Base-by-base conservation (phyloP, 768 basidiomycete species). In the Amanita jacksonii region DNA sequence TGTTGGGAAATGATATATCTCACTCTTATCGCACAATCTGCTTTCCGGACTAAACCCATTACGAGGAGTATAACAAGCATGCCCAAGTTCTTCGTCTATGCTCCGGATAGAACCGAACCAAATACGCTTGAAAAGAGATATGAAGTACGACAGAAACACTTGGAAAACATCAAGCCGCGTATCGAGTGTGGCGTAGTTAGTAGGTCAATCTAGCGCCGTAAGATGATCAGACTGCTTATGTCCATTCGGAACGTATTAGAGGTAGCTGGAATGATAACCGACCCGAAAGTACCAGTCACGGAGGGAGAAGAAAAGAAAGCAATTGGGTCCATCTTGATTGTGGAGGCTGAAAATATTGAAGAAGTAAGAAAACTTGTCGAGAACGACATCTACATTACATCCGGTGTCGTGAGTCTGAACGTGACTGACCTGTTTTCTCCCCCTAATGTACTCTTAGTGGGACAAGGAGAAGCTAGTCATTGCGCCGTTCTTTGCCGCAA, bases 301-400 rank as follows among this genome's bases (percentile, higher is more conserved):
- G 59, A 57, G 6, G 53, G 54, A 1, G 59, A 54, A 10, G 53
- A 65, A 27, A 66, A 59, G 54, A 70, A 69, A 48, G 61, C 75
- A 35, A 58, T 70, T 15, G 79, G 75, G 20, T 81, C 78, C 0
- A 48, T 69, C 34, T 47, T 81, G 24, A 62, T 81, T 25, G 62
- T 67, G 40, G 67, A 77, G 52, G 72, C 72, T 1, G 68, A 71
- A 45, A 73, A 62, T n/a, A 49, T 77, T 31, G 73, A 71, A 25
- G 64, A 65, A 28, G 66, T 57, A 16, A 60, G 50, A 41, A 46
- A 50, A 27, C 22, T 65, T 32, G 48, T 68, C 12, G 57, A 65
- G 45, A 46, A 50, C 6, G 66, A 69, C 45, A 48, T 68, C 15
- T 70, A 67, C 49, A 66, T 62, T 50, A 65, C 60, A 19, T 52